phyloP scores from a whole-genome alignment of 495 filamentous ascomycete genomes.

The Lichenothelia convexa region DNA sequence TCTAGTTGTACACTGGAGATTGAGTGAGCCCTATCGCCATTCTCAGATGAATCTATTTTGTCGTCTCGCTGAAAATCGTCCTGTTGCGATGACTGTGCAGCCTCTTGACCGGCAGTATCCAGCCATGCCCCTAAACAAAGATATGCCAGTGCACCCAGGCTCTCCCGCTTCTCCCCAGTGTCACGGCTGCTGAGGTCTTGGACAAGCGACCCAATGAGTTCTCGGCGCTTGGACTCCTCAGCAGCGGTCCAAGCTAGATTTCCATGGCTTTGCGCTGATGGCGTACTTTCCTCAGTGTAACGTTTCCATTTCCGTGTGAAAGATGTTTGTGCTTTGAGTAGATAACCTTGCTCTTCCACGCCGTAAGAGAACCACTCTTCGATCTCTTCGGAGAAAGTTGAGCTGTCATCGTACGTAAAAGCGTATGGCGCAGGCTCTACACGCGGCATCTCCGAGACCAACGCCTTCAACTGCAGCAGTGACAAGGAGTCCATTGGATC shows the following conservation, averaged over 20 bases:
- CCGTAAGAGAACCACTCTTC: slow-evolving; percentile 93
- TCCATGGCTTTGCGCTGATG: slow-evolving; percentile 10
- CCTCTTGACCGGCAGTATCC: slow-evolving; percentile 39
- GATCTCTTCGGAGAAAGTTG: slow-evolving; percentile 66
- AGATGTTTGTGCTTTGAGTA: slow-evolving; percentile 48
- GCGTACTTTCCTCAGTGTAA: slow-evolving; percentile 16
- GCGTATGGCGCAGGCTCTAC: slow-evolving; percentile 66
- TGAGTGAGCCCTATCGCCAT: slow-evolving; percentile 3
- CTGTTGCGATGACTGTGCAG: not conserved
- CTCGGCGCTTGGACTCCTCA: slow-evolving; percentile 14
- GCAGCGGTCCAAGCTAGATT: slow-evolving; percentile 34
- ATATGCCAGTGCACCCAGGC: slow-evolving; percentile 62
- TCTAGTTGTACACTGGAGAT: slow-evolving; percentile 17
- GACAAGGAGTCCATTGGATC: slow-evolving; percentile 41
- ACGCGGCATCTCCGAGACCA: slow-evolving; percentile 68
- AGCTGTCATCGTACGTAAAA: slow-evolving; percentile 72
- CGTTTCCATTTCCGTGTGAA: slow-evolving; percentile 46
- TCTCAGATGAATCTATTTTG: not conserved
- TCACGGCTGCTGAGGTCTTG: slow-evolving; percentile 7
- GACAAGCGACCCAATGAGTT: slow-evolving; percentile 15
- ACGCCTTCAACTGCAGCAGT: slow-evolving; percentile 55
- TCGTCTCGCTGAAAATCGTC: slow-evolving; percentile 1
- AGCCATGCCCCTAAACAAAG: slow-evolving; percentile 61
- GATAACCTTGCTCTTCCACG: slow-evolving; percentile 51
- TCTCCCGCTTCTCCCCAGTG: slow-evolving; percentile 18